Evolutionary conservation across 2,329 filamentous ascomycete genomes (phyloP).

Genomic region (Diplodia intermedia): DNA sequence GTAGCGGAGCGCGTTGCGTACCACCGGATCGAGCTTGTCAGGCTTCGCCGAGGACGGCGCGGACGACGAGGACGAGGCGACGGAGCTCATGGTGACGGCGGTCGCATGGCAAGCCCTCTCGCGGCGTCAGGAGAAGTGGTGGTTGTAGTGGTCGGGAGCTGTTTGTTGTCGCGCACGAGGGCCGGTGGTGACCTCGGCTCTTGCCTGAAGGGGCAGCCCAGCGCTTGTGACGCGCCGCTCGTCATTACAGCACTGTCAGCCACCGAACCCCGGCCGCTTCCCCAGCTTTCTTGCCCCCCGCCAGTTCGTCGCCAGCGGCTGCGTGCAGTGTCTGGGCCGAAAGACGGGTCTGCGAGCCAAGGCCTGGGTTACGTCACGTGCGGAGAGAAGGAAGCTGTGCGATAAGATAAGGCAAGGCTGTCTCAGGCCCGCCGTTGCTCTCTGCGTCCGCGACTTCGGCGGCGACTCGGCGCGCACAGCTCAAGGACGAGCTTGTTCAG

Average conservation of each 20-base stretch:
- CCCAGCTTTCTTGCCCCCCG: neutral
- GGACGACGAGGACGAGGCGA: constrained; percentile 38
- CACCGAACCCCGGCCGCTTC: neutral
- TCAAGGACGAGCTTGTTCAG: neutral
- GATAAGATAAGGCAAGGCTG: constrained; percentile 14
- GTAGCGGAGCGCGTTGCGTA: constrained; percentile 86
- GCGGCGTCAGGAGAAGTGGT: neutral
- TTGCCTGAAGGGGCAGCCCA: constrained; percentile 8
- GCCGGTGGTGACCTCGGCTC: constrained; percentile 16
- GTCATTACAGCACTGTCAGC: neutral
- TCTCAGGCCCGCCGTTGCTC: neutral
- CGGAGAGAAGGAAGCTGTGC: neutral
- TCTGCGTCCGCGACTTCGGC: neutral
- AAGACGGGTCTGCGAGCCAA: neutral
- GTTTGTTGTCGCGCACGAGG: constrained; percentile 1
- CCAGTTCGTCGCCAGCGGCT: neutral
- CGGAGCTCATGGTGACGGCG: constrained; percentile 41
- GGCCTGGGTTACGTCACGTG: neutral
- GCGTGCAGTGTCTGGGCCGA: neutral
- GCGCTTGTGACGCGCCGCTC: constrained; percentile 18
- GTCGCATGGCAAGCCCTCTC: constrained; percentile 9
- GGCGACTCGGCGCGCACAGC: neutral
- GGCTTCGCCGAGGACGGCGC: constrained; percentile 41
- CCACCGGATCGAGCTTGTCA: constrained; percentile 67
- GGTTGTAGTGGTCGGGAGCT: neutral